Percentiles rank a stretch among this genome's conserved stretches.
Conservation (phyloP, 495 filamentous ascomycete species). For the Pyrenopolyporus hunteri region DNA sequence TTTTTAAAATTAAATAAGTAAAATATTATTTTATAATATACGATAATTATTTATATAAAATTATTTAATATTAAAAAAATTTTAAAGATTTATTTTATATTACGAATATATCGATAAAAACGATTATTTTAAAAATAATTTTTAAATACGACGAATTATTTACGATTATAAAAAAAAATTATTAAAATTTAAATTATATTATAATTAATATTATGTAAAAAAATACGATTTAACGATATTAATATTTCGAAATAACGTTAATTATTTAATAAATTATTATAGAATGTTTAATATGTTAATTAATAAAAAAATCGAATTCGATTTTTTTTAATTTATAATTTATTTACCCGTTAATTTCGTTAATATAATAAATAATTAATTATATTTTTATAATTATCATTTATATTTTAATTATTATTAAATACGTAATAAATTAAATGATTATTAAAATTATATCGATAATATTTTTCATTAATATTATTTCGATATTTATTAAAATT, state of each 20-base stretch:
- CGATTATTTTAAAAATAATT: no score
- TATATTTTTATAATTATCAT: not conserved
- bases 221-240: not conserved
- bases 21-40: not conserved
- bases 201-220: not conserved
- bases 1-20: not conserved
- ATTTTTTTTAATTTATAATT: not conserved
- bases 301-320: not conserved
- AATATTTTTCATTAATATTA: not conserved
- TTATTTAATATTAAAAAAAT: conserved; percentile 1
- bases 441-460: no score
- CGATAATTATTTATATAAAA: not conserved
- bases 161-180: not conserved
- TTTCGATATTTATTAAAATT: not conserved
- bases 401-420: not conserved
- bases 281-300: not conserved
- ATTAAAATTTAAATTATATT: not conserved
- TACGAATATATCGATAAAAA: no score
- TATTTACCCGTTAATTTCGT: not conserved
- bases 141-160: no score
- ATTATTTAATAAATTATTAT: not conserved
- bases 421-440: not conserved
- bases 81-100: no score
- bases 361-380: not conserved
- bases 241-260: not conserved